These are phyloP conservation scores for Phytophthora multivora DNA, from an alignment of 352 stramenopile genomes.

Conservation along the genomic window DNA sequence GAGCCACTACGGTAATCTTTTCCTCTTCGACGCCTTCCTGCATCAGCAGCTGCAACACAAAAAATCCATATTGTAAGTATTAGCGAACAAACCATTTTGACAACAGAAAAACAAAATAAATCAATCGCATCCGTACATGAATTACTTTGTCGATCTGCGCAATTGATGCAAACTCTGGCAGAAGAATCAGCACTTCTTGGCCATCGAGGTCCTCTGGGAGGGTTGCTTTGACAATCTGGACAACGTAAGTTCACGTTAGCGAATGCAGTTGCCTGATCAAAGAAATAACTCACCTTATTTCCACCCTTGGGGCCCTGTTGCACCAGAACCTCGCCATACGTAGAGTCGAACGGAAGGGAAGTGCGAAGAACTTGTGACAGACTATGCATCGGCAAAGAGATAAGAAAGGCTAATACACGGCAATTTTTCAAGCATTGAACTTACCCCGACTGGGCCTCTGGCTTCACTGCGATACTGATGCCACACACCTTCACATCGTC, in stretches of 20 bases:
- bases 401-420: neutral
- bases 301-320: slow-evolving; percentile 46
- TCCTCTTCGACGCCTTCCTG: slow-evolving; percentile 75
- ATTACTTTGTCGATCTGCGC: slow-evolving; percentile 76
- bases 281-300: slow-evolving; percentile 36
- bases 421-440: neutral
- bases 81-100: neutral
- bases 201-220: slow-evolving; percentile 72
- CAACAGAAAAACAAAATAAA: neutral
- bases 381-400: slow-evolving; percentile 25
- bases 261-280: neutral
- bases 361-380: slow-evolving; percentile 56
- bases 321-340: slow-evolving; percentile 66
- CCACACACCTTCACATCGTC: slow-evolving; percentile 81
- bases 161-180: slow-evolving; percentile 65
- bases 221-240: slow-evolving; percentile 47
- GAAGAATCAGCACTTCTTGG: slow-evolving; percentile 71
- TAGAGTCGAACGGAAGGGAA: slow-evolving; percentile 72
- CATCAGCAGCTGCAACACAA: slow-evolving; percentile 56
- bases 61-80: neutral
- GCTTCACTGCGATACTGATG: slow-evolving; percentile 57
- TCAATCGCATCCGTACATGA: slow-evolving; percentile 45
- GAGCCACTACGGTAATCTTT: slow-evolving; percentile 80
- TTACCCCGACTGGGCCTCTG: slow-evolving; percentile 58
- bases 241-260: slow-evolving; percentile 3